phyloP scores from a whole-genome alignment of 805 yeast genomes.

The Starmerella sirachaensis region DNA sequence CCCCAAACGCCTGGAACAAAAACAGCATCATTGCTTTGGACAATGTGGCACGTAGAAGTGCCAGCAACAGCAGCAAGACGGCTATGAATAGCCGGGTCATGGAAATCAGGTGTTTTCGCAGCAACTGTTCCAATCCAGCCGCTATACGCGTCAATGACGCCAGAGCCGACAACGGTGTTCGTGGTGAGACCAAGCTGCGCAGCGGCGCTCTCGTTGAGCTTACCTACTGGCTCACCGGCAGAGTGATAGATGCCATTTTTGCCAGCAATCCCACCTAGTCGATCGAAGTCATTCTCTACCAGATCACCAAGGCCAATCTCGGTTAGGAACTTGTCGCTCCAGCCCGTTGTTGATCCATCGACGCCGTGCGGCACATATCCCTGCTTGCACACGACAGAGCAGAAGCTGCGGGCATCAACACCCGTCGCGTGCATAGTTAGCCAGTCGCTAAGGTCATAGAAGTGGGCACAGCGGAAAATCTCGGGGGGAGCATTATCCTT shows the following conservation, averaged over 20 bases:
- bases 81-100: conserved; percentile 44
- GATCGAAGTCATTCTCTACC: conserved; percentile 58
- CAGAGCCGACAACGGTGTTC: conserved; percentile 77
- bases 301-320: conserved; percentile 65
- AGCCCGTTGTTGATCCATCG: conserved; percentile 73
- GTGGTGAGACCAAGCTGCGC: conserved; percentile 71
- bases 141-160: conserved; percentile 95
- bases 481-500: conserved; percentile 66
- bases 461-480: conserved; percentile 50
- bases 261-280: conserved; percentile 74
- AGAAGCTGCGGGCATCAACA: conserved; percentile 72
- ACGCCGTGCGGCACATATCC: conserved; percentile 90
- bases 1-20: conserved; percentile 99
- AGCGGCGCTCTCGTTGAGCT: conserved; percentile 55
- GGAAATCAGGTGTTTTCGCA: conserved; percentile 47
- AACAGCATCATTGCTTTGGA: conserved; percentile 68
- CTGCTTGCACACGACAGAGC: conserved; percentile 90
- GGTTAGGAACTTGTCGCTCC: conserved; percentile 72
- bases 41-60: conserved; percentile 93
- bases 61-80: conserved; percentile 97
- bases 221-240: conserved; percentile 86
- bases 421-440: conserved; percentile 87
- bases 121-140: conserved; percentile 99
- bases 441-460: conserved; percentile 86
- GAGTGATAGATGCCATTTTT: conserved; percentile 59